These are phyloP conservation scores for Melampsora larici-populina DNA, from an alignment of 1,284 basidiomycete species.

Conservation along the genomic window DNA sequence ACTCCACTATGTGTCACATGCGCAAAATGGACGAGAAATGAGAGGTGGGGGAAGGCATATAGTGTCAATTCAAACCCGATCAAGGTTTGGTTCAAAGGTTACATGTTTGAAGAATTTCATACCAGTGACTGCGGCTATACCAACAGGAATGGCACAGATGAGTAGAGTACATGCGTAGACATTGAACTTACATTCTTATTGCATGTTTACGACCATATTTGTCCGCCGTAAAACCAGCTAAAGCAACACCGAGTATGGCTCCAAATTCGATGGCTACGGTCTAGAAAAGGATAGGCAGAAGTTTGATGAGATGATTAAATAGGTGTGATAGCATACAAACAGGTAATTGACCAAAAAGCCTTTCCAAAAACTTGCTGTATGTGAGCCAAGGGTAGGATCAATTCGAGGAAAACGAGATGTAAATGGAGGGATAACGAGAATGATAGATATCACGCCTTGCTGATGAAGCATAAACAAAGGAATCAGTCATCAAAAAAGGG, in stretches of 20 bases:
- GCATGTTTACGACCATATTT: conserved; percentile 47
- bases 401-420: conserved; percentile 49
- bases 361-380: conserved; percentile 36
- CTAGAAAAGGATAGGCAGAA: conserved; percentile 45
- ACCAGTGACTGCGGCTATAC: too few relatives aligned
- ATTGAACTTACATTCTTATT: conserved; percentile 45
- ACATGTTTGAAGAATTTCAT: too few relatives aligned
- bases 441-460: conserved; percentile 52
- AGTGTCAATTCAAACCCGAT: not conserved
- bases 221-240: conserved; percentile 50
- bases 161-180: too few relatives aligned
- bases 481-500: not conserved
- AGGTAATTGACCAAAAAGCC: conserved; percentile 43
- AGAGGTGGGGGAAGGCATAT: not conserved
- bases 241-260: conserved; percentile 50
- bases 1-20: conserved; percentile 45
- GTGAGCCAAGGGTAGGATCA: conserved; percentile 43
- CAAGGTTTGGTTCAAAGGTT: not conserved
- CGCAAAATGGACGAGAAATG: not conserved
- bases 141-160: too few relatives aligned
- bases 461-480: conserved; percentile 43
- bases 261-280: conserved; percentile 52
- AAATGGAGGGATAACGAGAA: conserved; percentile 51
- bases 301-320: not conserved
- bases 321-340: conserved; percentile 43